These are phyloP conservation scores for Synchytrium microbalum DNA, from an alignment of 371 early-diverging fungal species.

Conservation along the genomic window DNA sequence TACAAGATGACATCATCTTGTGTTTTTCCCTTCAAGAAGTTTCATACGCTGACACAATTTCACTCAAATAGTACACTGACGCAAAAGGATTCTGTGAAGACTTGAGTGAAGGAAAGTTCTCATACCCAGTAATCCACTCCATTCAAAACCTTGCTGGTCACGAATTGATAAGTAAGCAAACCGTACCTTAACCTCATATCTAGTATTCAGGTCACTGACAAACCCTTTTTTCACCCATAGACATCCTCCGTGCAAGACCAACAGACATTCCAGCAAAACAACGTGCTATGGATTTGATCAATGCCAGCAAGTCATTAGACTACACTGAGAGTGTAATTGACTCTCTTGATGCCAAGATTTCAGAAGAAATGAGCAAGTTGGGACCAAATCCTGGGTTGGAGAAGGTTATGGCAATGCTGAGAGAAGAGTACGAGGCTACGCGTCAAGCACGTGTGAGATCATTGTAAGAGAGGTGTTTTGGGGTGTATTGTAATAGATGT, in stretches of 20 bases:
- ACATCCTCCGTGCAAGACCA: conserved; percentile 80
- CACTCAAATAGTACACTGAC: conserved; percentile 55
- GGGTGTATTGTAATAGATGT: too few species aligned
- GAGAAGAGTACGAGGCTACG: conserved; percentile 21
- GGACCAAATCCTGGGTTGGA: not conserved
- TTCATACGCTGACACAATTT: not conserved
- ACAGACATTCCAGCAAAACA: conserved; percentile 70
- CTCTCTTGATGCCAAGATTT: not conserved
- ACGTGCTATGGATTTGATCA: conserved; percentile 74
- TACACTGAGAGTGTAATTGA: conserved; percentile 41
- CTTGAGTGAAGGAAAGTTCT: conserved; percentile 95
- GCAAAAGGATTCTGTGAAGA: conserved; percentile 97
- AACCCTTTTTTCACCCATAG: conserved; percentile 22
- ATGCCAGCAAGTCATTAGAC: conserved; percentile 66
- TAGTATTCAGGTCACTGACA: too few species aligned
- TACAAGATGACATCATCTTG: not conserved
- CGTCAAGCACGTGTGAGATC: too few species aligned
- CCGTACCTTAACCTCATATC: too few species aligned
- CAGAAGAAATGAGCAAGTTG: not conserved
- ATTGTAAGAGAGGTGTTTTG: too few species aligned
- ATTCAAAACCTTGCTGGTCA: conserved; percentile 28
- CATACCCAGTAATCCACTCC: conserved; percentile 81
- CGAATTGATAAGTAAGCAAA: conserved; percentile 55
- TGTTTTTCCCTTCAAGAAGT: too few species aligned
- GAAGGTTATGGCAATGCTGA: not conserved